Percentiles rank a stretch among this genome's conserved stretches.
phyloP scores from a whole-genome alignment of 2,329 filamentous ascomycete species.

The Venturia asperata region DNA sequence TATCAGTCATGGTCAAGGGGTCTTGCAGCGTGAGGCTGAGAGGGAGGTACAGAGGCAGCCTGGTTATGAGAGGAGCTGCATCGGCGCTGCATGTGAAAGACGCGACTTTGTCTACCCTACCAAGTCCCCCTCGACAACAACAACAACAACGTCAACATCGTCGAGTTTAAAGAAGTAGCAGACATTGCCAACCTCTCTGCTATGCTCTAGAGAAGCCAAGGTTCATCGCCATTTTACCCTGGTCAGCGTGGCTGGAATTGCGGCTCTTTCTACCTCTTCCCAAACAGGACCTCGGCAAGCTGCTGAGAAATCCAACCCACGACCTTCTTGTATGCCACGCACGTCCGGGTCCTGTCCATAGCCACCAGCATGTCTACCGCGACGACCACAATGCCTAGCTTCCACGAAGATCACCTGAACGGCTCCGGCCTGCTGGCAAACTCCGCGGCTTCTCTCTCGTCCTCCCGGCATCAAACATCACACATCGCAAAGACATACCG shows the following conservation, averaged over 20 bases:
- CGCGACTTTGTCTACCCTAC: neutral
- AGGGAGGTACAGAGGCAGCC: neutral
- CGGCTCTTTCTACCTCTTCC: neutral
- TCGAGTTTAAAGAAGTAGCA: neutral
- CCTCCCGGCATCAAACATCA: constrained; percentile 58
- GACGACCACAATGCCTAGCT: constrained; percentile 18
- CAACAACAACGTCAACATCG: neutral
- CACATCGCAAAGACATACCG: constrained; percentile 89
- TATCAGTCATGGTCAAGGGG: no score
- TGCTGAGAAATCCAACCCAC: neutral
- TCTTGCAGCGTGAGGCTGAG: neutral
- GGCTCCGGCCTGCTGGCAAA: constrained; percentile 54
- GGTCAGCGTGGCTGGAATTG: neutral
- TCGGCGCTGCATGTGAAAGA: neutral
- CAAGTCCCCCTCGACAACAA: neutral
- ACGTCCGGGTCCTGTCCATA: neutral
- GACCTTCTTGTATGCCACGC: neutral
- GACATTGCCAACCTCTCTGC: neutral
- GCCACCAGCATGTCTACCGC: constrained; percentile 13
- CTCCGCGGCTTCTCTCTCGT: constrained; percentile 63
- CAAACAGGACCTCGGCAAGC: neutral
- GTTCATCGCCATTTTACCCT: neutral
- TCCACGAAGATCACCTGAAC: constrained; percentile 34
- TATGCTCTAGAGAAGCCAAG: neutral
- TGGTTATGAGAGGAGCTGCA: neutral